Evolutionary conservation across 208 protist genomes (phyloP).

Genomic region (Trypanosoma mega): DNA sequence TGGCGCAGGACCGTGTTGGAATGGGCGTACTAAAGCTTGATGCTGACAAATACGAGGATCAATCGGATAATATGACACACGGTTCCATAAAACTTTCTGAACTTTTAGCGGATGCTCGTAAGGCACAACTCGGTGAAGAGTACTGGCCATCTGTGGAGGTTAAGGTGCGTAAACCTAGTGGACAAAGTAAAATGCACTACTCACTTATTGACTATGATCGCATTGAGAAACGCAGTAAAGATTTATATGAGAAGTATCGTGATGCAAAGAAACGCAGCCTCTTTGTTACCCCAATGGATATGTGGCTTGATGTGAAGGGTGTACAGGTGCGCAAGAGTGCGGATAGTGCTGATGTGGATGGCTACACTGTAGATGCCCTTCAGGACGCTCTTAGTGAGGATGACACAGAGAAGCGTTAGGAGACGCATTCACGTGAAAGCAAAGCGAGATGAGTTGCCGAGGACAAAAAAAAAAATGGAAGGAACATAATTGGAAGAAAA

Average conservation of each 20-base stretch:
- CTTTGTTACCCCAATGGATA: conserved; percentile 88
- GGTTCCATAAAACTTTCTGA: conserved; percentile 75
- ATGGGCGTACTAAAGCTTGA: conserved; percentile 88
- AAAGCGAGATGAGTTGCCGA: neutral
- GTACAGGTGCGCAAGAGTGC: conserved; percentile 66
- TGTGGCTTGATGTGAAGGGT: conserved; percentile 86
- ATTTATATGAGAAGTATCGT: conserved; percentile 80
- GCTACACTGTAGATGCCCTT: conserved; percentile 76
- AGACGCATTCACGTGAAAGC: no score
- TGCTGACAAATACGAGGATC: conserved; percentile 89
- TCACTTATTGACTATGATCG: conserved; percentile 83
- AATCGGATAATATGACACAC: conserved; percentile 81
- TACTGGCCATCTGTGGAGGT: conserved; percentile 91
- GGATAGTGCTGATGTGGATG: conserved; percentile 58
- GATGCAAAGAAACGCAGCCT: conserved; percentile 89
- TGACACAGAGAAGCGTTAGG: conserved; percentile 13
- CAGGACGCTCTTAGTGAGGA: conserved; percentile 42
- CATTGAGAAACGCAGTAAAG: conserved; percentile 72
- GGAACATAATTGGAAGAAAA: neutral
- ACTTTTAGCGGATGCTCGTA: conserved; percentile 84
- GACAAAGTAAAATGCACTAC: conserved; percentile 87
- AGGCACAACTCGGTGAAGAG: conserved; percentile 83
- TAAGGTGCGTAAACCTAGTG: conserved; percentile 83
- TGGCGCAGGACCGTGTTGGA: conserved; percentile 76
- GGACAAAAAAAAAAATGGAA: conserved; percentile 2